phyloP scores from a whole-genome alignment of 495 filamentous ascomycete species.

The Penicillium turbatum region DNA sequence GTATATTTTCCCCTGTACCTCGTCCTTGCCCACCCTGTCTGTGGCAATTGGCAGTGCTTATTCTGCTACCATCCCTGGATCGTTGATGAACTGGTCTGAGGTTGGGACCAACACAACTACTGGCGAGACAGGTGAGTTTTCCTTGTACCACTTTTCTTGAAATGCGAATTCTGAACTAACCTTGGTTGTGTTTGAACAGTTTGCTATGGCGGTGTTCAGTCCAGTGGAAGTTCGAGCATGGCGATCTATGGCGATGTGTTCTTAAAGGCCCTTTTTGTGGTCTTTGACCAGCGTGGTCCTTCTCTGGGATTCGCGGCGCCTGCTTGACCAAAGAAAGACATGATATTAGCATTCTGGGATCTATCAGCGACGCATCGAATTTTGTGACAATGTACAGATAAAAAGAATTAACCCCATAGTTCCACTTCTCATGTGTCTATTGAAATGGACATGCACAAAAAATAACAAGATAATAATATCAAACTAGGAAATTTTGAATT shows the following conservation, averaged over 20 bases:
- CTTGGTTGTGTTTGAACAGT: slow-evolving; percentile 35
- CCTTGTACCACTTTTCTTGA: slow-evolving; percentile 12
- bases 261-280: slow-evolving; percentile 74
- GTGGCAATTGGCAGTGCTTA: slow-evolving; percentile 58
- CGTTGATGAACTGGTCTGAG: slow-evolving; percentile 60
- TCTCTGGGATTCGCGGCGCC: slow-evolving; percentile 38
- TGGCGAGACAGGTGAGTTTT: slow-evolving; percentile 34
- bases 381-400: slow-evolving; percentile 1
- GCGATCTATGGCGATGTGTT: slow-evolving; percentile 79
- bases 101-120: slow-evolving; percentile 46
- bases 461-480: neutral
- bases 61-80: slow-evolving; percentile 62
- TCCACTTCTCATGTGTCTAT: neutral
- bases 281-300: slow-evolving; percentile 59
- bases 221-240: slow-evolving; percentile 49
- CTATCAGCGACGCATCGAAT: neutral
- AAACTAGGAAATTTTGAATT: slow-evolving; percentile 14
- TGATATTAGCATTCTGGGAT: neutral
- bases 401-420: neutral
- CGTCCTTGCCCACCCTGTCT: slow-evolving; percentile 59
- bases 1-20: slow-evolving; percentile 61
- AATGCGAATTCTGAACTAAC: slow-evolving; percentile 43
- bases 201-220: slow-evolving; percentile 71
- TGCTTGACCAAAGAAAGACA: slow-evolving; percentile 3
- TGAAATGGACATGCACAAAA: neutral